These are phyloP conservation scores for Trifolium pratense DNA, from an alignment of 306 rosid species.

Conservation along the genomic window DNA sequence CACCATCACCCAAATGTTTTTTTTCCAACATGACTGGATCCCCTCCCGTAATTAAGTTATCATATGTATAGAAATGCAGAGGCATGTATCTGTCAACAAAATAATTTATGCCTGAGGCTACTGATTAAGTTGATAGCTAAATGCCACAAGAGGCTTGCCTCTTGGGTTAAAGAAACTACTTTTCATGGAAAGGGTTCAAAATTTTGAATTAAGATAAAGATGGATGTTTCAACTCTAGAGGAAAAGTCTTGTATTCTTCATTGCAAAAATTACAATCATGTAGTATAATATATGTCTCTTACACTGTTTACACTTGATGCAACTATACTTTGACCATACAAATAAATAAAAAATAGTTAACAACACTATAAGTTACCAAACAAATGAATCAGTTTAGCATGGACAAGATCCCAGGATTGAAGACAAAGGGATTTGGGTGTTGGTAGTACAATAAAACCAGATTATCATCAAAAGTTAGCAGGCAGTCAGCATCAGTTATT, in stretches of 20 bases:
- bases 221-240: not conserved
- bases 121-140: no score
- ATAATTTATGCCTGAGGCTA: no score
- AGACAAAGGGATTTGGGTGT: constrained; percentile 1
- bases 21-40: no score
- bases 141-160: no score
- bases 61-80: no score
- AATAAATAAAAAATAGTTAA: not conserved
- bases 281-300: not conserved
- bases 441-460: not conserved
- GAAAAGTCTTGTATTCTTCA: not conserved
- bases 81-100: no score
- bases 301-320: not conserved
- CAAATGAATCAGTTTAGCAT: not conserved
- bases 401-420: not conserved
- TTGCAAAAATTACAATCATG: not conserved
- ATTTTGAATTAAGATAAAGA: not conserved
- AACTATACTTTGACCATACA: not conserved
- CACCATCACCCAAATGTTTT: no score
- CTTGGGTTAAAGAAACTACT: no score
- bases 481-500: constrained; percentile 1
- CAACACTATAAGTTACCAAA: not conserved
- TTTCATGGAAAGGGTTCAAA: not conserved
- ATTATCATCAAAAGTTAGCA: not conserved
- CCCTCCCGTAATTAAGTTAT: no score